Base-by-base conservation (phyloP, 306 rosid species). In the Vigna hirtella region DNA sequence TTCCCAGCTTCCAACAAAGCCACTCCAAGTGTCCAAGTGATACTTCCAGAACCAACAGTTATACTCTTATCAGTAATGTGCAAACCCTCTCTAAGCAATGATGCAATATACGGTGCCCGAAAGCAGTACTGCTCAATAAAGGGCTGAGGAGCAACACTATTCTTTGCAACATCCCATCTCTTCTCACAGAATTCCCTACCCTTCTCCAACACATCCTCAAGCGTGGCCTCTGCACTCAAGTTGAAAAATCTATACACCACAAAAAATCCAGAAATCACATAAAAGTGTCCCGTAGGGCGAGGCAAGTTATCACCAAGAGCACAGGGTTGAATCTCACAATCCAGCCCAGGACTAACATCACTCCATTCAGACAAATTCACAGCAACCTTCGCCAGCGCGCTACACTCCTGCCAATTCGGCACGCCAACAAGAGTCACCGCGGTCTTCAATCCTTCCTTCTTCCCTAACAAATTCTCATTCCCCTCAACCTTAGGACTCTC, bases 11-110 rank as follows among this genome's bases (percentile, higher is more conserved):
- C 97, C 84, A 91, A 81, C 77, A 95, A 86, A 51, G 98, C 96
- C 81, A 95, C 98, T 81, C 98, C 99, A 55, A 91, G 94, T 7
- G 99, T 93, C 99, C 99, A 95, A 53, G 99, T 95, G 56, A 90
- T 93, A 80, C 96, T 87, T 76, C 99, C 99, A 76, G 99, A 95
- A 63, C 98, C 99, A 80, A 95, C 92, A 70, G 84, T 80, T 68
- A 95, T 80, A 63, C 87, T 87, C 48, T 78, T 72, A 82, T 93
- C 98, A 14, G 87, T 85, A 80, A 95, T 91, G 84, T 93, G 98
- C 93, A 95, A 87, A 68, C 99, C 98, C 81, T 93, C 97, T 77
- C 98, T 95, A 86, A 95, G 82, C 80, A 95, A 86, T 15, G 89
- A 89, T 7, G 88, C 89, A 74, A 91, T 59, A 66, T 95, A 95